Evolutionary conservation across 1,139 yeast species (phyloP).

Genomic region (Geotrichum cucujoidarum): DNA sequence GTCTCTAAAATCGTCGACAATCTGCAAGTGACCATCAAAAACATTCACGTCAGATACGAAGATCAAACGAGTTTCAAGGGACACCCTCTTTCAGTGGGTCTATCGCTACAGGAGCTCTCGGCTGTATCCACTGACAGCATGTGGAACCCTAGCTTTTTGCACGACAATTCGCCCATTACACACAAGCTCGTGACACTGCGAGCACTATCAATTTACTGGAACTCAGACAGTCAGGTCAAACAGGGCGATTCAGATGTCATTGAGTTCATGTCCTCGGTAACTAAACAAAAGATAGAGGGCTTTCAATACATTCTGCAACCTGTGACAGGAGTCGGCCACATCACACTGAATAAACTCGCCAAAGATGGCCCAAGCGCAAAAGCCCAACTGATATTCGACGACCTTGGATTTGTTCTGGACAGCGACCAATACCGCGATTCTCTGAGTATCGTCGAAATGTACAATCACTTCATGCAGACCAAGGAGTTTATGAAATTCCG

Average conservation of each 20-base stretch:
- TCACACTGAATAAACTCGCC: slow-evolving; percentile 78
- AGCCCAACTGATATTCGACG: slow-evolving; percentile 75
- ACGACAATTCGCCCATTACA: slow-evolving; percentile 62
- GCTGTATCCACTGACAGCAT: slow-evolving; percentile 82
- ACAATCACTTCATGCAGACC: slow-evolving; percentile 73
- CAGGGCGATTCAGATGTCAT: slow-evolving; percentile 24
- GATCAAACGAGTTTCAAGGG: slow-evolving; percentile 48
- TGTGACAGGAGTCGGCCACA: slow-evolving; percentile 79
- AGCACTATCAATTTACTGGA: slow-evolving; percentile 78
- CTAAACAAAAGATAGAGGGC: slow-evolving; percentile 26
- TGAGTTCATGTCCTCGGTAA: slow-evolving; percentile 33
- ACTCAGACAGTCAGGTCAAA: slow-evolving; percentile 53
- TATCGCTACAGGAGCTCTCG: slow-evolving; percentile 76
- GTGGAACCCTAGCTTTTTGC: slow-evolving; percentile 83
- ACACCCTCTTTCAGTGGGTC: slow-evolving; percentile 74
- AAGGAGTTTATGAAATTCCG: slow-evolving; percentile 65
- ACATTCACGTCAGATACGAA: slow-evolving; percentile 90
- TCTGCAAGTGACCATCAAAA: slow-evolving; percentile 81
- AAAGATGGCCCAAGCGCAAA: slow-evolving; percentile 57
- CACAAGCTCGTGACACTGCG: slow-evolving; percentile 72
- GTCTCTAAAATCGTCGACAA: slow-evolving; percentile 88
- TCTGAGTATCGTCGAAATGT: slow-evolving; percentile 72
- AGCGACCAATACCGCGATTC: slow-evolving; percentile 79
- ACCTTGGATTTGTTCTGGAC: slow-evolving; percentile 80
- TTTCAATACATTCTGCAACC: slow-evolving; percentile 74